Percentiles rank a stretch among this genome's conserved stretches.
Evolutionary conservation across 1,284 basidiomycete genomes (phyloP).

Genomic region (Irpex rosettiformis): DNA sequence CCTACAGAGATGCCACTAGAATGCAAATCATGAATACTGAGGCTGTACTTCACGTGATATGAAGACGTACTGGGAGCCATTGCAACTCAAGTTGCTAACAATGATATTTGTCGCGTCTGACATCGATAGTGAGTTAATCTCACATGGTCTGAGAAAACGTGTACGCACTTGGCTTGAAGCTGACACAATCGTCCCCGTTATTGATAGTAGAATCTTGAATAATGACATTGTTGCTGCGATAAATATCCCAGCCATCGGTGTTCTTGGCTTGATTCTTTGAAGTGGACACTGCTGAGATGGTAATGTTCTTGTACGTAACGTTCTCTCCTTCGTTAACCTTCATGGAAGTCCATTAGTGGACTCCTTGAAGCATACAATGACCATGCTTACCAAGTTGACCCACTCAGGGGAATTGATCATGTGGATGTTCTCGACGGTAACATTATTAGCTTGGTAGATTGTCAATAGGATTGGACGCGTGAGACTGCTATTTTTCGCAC

Average conservation of each 20-base stretch:
- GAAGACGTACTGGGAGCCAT: constrained; percentile 35
- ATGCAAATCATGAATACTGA: not conserved
- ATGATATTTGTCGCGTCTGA: constrained; percentile 39
- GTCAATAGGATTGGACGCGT: constrained; percentile 63
- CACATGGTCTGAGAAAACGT: not conserved
- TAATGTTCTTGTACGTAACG: constrained; percentile 41
- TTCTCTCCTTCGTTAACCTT: constrained; percentile 33
- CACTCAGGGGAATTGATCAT: constrained; percentile 44
- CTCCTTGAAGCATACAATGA: not conserved
- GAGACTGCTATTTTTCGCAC: constrained; percentile 36
- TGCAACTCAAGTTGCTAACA: constrained; percentile 41
- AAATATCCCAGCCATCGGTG: constrained; percentile 66
- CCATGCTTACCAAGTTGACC: constrained; percentile 45
- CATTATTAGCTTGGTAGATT: constrained; percentile 51
- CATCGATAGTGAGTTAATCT: not conserved
- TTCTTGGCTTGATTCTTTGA: constrained; percentile 44
- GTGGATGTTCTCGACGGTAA: constrained; percentile 48
- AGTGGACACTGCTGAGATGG: constrained; percentile 36
- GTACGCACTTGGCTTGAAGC: constrained; percentile 42
- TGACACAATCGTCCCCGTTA: constrained; percentile 37
- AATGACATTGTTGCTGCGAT: constrained; percentile 37
- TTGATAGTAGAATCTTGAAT: constrained; percentile 29
- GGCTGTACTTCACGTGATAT: no score
- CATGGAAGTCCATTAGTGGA: not conserved
- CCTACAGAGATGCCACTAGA: constrained; percentile 44